Conservation (phyloP, 1,139 yeast genomes). For the Candida sanyaensis region DNA sequence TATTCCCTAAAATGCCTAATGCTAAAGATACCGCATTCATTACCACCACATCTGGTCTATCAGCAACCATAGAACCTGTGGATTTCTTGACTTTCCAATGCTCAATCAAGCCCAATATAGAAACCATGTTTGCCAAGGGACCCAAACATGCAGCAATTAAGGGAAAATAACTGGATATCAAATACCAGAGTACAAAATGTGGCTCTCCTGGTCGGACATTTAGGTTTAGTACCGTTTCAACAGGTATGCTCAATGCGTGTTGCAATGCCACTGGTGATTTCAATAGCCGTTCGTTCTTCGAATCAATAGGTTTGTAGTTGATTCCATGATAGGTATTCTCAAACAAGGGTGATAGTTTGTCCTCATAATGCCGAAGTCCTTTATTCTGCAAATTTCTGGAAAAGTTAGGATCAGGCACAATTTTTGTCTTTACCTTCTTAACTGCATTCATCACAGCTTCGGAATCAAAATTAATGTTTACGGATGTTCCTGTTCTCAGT, state of each 20-base stretch:
- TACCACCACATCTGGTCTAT: constrained; percentile 45
- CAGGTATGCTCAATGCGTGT: constrained; percentile 34
- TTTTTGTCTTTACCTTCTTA: constrained; percentile 6
- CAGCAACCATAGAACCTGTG: constrained; percentile 25
- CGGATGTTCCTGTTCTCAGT: neutral
- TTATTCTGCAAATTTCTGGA: constrained; percentile 1
- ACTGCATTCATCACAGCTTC: constrained; percentile 4
- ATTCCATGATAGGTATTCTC: constrained; percentile 5
- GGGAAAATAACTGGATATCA: constrained; percentile 67
- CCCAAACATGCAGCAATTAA: constrained; percentile 75
- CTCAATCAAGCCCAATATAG: constrained; percentile 70
- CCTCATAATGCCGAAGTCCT: constrained; percentile 14
- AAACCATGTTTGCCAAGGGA: constrained; percentile 72
- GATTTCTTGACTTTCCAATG: constrained; percentile 54
- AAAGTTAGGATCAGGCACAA: constrained; percentile 10
- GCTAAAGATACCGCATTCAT: constrained; percentile 64
- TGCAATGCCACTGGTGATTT: constrained; percentile 22
- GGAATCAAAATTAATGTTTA: neutral
- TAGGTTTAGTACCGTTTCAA: constrained; percentile 30
- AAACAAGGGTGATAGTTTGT: constrained; percentile 18
- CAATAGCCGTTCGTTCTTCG: neutral
- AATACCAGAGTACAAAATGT: constrained; percentile 57
- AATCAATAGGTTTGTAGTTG: neutral
- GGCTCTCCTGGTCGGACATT: constrained; percentile 49
- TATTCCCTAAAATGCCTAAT: constrained; percentile 66